Evolutionary conservation across 2,329 filamentous ascomycete genomes (phyloP).

Genomic region (Cladosporium sphaerospermum): DNA sequence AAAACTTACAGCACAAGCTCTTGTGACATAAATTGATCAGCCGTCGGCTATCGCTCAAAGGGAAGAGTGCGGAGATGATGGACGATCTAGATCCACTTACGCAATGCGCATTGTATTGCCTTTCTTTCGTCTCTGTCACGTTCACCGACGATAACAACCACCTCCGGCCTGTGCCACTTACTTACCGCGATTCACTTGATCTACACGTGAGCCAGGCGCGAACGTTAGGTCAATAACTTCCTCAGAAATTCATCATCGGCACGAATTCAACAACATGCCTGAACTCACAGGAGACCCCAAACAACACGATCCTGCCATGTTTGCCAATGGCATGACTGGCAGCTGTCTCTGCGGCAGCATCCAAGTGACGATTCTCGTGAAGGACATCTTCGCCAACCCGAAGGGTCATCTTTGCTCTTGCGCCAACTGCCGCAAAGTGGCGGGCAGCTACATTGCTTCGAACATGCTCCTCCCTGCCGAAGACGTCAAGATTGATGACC

Average conservation of each 20-base stretch:
- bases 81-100: no score
- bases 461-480: constrained; percentile 39
- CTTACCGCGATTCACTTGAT: no score
- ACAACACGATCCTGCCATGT: constrained; percentile 28
- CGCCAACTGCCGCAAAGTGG: constrained; percentile 46
- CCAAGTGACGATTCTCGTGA: constrained; percentile 43
- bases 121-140: no score
- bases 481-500: constrained; percentile 42
- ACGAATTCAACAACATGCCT: constrained; percentile 20
- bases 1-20: no score
- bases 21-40: no score
- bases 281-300: constrained; percentile 36
- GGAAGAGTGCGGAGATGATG: no score
- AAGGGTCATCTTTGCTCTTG: constrained; percentile 47
- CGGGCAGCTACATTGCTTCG: constrained; percentile 37
- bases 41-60: no score
- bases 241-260: neutral
- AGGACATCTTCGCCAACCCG: constrained; percentile 40
- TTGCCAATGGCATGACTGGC: constrained; percentile 32
- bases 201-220: no score
- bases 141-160: no score
- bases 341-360: constrained; percentile 44
- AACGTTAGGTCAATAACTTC: no score
- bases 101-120: no score
- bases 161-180: no score